phyloP scores from a whole-genome alignment of 2,329 filamentous ascomycete genomes.

The Pseudogymnoascus sp. region DNA sequence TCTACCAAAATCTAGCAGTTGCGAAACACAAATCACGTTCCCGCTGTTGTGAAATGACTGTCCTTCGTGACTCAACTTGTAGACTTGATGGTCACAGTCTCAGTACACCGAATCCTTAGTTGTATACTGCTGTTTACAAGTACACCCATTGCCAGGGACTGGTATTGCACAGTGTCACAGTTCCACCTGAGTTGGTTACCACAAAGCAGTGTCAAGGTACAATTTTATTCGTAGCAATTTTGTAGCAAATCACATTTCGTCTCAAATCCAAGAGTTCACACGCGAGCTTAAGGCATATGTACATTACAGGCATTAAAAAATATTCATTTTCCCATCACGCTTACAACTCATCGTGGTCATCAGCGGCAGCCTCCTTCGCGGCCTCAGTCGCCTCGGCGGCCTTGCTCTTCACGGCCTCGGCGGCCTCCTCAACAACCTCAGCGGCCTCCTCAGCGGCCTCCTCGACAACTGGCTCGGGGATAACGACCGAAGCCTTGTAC shows the following conservation, averaged over 20 bases:
- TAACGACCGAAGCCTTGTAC: constrained; percentile 63
- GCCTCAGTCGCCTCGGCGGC: constrained; percentile 39
- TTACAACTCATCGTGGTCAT: constrained; percentile 69
- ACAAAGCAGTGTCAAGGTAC: background rate
- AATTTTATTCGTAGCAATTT: background rate
- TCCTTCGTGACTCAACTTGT: background rate
- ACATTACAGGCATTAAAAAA: constrained; percentile 6
- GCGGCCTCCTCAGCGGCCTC: constrained; percentile 32
- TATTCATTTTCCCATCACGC: constrained; percentile 20
- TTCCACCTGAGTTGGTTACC: background rate
- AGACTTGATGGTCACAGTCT: background rate
- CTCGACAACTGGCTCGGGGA: constrained; percentile 46
- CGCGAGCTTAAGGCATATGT: background rate
- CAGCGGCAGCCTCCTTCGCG: constrained; percentile 27
- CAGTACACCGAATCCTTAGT: background rate
- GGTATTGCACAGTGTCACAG: background rate
- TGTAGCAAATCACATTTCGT: background rate
- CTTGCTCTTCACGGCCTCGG: constrained; percentile 40
- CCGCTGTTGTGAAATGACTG: background rate
- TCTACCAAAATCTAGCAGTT: background rate
- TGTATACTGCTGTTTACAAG: background rate
- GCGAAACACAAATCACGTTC: constrained; percentile 2
- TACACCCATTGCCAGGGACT: background rate
- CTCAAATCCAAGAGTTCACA: constrained; percentile 1
- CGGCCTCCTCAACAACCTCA: constrained; percentile 37